phyloP scores from a whole-genome alignment of 352 stramenopile species.

The Aphanomyces stellatus region DNA sequence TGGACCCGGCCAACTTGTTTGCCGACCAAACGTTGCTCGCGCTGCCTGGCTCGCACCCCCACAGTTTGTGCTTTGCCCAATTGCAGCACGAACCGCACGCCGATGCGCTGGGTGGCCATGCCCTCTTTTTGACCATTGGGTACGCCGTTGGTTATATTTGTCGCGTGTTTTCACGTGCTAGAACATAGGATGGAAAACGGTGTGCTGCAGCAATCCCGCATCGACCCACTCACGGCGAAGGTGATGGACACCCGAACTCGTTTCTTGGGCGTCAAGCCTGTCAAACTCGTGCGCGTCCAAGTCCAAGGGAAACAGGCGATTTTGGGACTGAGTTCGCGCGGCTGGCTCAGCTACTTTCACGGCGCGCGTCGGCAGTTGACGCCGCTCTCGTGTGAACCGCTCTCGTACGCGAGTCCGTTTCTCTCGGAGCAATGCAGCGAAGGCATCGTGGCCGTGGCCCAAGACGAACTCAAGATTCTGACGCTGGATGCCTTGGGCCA shows the following conservation, averaged over 20 bases:
- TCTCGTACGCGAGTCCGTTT: conserved; percentile 95
- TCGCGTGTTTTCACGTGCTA: not conserved
- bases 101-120: conserved; percentile 24
- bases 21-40: conserved; percentile 75
- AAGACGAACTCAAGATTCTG: conserved; percentile 96
- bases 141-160: not conserved
- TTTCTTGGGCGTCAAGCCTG: conserved; percentile 91
- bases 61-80: conserved; percentile 71
- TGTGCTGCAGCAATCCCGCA: conserved; percentile 87
- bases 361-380: conserved; percentile 87
- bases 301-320: conserved; percentile 87
- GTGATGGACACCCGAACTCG: conserved; percentile 85
- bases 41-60: conserved; percentile 62
- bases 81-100: conserved; percentile 69
- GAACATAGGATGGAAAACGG: conserved; percentile 88
- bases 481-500: conserved; percentile 93
- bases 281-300: conserved; percentile 91
- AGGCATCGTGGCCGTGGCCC: conserved; percentile 94
- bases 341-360: conserved; percentile 95
- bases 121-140: conserved; percentile 78
- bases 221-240: conserved; percentile 83
- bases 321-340: conserved; percentile 55
- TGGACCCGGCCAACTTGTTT: conserved; percentile 90
- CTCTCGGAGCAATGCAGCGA: conserved; percentile 93
- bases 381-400: conserved; percentile 92